Evolutionary conservation across 306 rosid species (phyloP).

Genomic region (Purshia tridentata): DNA sequence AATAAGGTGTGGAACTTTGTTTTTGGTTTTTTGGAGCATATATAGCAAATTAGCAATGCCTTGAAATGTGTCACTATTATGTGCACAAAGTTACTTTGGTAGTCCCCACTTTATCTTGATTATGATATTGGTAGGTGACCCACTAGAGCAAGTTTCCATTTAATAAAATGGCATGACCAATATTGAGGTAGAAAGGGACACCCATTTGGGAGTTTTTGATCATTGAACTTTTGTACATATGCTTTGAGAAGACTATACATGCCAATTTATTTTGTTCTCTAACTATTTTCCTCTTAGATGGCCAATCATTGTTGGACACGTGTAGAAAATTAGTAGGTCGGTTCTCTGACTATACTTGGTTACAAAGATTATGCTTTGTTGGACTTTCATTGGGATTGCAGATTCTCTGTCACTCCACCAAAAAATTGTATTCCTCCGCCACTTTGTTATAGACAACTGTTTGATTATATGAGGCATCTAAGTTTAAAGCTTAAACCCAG

Average conservation of each 20-base stretch:
- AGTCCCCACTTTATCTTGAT: constrained; percentile 48
- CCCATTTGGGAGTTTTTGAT: constrained; percentile 37
- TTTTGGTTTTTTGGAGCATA: constrained; percentile 9
- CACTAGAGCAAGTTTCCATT: constrained; percentile 37
- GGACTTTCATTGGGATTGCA: constrained; percentile 34
- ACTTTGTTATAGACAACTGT: background rate
- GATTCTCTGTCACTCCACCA: constrained; percentile 19
- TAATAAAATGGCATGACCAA: constrained; percentile 40
- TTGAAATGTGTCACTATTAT: constrained; percentile 21
- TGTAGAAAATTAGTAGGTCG: constrained; percentile 16
- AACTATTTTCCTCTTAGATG: background rate
- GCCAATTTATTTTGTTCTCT: too few relatives aligned
- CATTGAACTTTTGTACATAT: constrained; percentile 30
- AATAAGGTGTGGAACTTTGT: background rate
- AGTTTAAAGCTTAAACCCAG: background rate
- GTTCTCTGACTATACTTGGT: constrained; percentile 38
- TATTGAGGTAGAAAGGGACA: constrained; percentile 30
- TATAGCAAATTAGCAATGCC: constrained; percentile 23
- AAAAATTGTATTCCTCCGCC: background rate
- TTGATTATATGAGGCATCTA: background rate
- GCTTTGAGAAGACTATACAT: too few relatives aligned
- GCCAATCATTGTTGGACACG: constrained; percentile 17
- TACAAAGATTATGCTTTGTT: constrained; percentile 32
- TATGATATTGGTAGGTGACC: constrained; percentile 48
- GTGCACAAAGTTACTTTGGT: constrained; percentile 2